Evolutionary conservation across 768 basidiomycete genomes (phyloP), one percentile per base, ranked within the genome.

Genomic region (Pleurotus salmoneostramineus): DNA sequence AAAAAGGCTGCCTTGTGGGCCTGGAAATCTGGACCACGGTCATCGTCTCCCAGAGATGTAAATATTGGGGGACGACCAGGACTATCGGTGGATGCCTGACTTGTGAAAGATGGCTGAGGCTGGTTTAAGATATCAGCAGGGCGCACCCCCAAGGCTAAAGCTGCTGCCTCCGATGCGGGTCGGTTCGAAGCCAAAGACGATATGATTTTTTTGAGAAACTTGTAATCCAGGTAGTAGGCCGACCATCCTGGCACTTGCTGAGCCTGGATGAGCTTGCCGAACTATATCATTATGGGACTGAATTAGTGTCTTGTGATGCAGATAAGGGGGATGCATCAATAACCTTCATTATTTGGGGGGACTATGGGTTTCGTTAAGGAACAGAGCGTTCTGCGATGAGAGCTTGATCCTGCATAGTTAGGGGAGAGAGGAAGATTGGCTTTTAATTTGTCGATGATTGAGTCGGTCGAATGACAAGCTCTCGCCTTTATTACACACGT

Each of bases 201-300:
- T 66, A 99, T 95, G 66, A 98, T 98, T 82, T 98, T 94, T 77
- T 97, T 97, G 70, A 97, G 81, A 66, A 89, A 90, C 78, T 99
- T 99, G 83, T 99, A 99, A 76, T 98, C 95, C 59, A 98, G 85
- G 74, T 98, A 98, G 77, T 92, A 93, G 44, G 79, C 70, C 32
- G 92, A 93, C 96, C 96, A 99, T 76, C 95, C 96, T 52, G 96
- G 95, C 56, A 98, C 87, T 77, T 97, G 94, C 71, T 96, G 91
- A 33, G 90, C 85, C 72, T 94, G 95, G 61, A 99, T 94, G 60
- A 93, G 90, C 79, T 99, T 99, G 65, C 97, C 97, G 72, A 99
- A 99, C 95, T 98, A 68, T 27, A 27, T 27, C 21, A 27, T 27
- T 27, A 3, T 27, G 21, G 21, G 21, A 27, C 21, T 27, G 21